Conservation (phyloP, 805 yeast species). For the Lachancea kluyveri region DNA sequence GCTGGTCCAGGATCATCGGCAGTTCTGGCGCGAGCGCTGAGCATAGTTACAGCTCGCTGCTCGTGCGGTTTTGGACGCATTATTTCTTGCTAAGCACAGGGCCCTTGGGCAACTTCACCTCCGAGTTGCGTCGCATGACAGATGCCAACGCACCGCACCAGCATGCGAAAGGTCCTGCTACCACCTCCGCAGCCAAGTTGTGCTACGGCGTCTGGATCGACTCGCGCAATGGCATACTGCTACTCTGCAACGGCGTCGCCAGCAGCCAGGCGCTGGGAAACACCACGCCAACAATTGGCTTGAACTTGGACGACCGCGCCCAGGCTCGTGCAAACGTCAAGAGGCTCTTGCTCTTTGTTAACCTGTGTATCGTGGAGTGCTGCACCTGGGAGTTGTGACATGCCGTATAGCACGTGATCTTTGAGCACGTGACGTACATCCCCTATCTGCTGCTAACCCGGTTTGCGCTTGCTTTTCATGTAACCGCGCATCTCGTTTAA, state of each 20-base stretch:
- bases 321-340: slow-evolving; percentile 8
- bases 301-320: slow-evolving; percentile 4
- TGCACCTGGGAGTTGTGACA: slow-evolving; percentile 7
- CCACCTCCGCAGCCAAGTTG: slow-evolving; percentile 1
- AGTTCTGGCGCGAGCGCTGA: neutral
- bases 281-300: slow-evolving; percentile 12
- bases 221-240: slow-evolving; percentile 15
- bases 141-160: neutral
- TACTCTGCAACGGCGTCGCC: slow-evolving; percentile 13
- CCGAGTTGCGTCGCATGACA: no score
- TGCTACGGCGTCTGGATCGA: slow-evolving; percentile 20
- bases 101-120: no score
- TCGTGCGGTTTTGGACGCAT: slow-evolving; percentile 4
- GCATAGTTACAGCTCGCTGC: slow-evolving; percentile 1
- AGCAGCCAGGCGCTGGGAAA: slow-evolving; percentile 5
- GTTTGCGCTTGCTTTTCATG: no score
- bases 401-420: no score
- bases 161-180: neutral
- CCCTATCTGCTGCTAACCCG: no score
- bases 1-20: slow-evolving; percentile 6
- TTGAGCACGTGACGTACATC: no score
- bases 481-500: no score
- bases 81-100: no score
- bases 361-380: slow-evolving; percentile 18
- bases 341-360: slow-evolving; percentile 18